These are phyloP conservation scores for Chaetoceros muelleri DNA, from an alignment of 108 stramenopile species.

Conservation along the genomic window DNA sequence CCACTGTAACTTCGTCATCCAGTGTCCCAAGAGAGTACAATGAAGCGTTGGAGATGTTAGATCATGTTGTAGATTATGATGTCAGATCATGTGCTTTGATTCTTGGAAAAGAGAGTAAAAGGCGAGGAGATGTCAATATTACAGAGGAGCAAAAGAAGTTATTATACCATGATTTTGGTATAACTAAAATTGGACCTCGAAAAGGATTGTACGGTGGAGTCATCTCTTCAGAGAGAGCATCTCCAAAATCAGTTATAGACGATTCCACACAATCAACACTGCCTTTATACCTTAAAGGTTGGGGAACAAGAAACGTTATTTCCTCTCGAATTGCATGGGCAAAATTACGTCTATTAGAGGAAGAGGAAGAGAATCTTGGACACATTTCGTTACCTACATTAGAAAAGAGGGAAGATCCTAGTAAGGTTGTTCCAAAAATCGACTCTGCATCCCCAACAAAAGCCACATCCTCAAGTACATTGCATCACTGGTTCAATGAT, in stretches of 20 bases:
- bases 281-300: conserved; percentile 33
- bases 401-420: background rate
- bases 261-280: background rate
- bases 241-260: conserved; percentile 13
- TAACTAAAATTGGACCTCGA: conserved; percentile 10
- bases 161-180: conserved; percentile 36
- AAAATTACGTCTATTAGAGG: conserved; percentile 44
- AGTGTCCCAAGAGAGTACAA: conserved; percentile 46
- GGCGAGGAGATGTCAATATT: conserved; percentile 7
- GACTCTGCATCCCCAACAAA: conserved; percentile 4
- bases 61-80: conserved; percentile 66
- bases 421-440: background rate
- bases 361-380: conserved; percentile 17
- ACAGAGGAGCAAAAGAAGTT: conserved; percentile 52
- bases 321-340: conserved; percentile 66
- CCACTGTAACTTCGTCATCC: too few species aligned
- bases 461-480: too few species aligned
- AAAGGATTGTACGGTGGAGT: conserved; percentile 6
- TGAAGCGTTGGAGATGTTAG: conserved; percentile 58
- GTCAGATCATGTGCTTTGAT: conserved; percentile 39
- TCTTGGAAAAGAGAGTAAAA: conserved; percentile 24
- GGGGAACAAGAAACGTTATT: conserved; percentile 51
- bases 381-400: conserved; percentile 3
- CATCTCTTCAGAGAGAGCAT: conserved; percentile 1
- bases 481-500: conserved; percentile 81